phyloP scores from a whole-genome alignment of 2,329 filamentous ascomycete genomes.

The Dactylonectria estremocensis region DNA sequence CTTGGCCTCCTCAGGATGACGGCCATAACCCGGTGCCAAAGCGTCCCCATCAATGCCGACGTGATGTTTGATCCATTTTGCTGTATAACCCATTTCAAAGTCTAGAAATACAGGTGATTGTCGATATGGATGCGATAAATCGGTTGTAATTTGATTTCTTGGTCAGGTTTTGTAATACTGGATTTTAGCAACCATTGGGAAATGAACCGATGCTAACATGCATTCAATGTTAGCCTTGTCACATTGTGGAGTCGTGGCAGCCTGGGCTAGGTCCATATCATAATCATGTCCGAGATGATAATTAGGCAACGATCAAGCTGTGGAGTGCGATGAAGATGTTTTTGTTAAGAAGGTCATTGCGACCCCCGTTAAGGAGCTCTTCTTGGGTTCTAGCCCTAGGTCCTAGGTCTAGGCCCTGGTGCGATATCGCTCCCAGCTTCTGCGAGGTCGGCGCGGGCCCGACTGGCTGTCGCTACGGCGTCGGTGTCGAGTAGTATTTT shows the following conservation, averaged over 20 bases:
- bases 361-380: no score
- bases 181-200: background rate
- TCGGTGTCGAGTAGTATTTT: no score
- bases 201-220: background rate
- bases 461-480: no score
- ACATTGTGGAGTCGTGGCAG: background rate
- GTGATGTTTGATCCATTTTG: background rate
- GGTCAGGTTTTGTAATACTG: background rate
- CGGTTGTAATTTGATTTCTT: background rate
- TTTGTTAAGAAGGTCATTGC: no score
- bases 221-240: background rate
- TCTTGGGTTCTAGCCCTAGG: no score
- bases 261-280: background rate
- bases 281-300: background rate
- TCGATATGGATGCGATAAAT: background rate
- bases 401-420: no score
- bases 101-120: background rate
- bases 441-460: no score
- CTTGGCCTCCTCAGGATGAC: constrained; percentile 23
- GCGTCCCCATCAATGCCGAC: background rate
- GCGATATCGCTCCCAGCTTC: no score
- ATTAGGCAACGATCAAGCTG: background rate
- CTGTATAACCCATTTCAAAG: constrained; percentile 11
- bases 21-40: background rate
- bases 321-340: constrained; percentile 76